phyloP scores from a whole-genome alignment of 2,329 filamentous ascomycete genomes.

The Coniochaeta sp. region DNA sequence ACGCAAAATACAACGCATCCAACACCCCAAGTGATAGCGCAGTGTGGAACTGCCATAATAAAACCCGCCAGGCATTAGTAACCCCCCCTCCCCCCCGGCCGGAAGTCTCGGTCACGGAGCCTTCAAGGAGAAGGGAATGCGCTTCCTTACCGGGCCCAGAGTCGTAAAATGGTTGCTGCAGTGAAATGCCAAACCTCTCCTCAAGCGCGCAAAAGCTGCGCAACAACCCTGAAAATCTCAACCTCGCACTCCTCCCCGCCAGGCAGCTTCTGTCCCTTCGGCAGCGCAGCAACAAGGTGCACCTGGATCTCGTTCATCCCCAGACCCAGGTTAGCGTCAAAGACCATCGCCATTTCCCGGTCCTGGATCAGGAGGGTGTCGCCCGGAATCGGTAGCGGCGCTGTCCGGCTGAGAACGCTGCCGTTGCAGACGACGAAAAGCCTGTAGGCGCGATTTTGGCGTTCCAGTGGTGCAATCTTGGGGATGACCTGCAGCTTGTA shows the following conservation, averaged over 20 bases:
- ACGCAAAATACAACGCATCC: background rate
- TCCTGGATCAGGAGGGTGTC: conserved; percentile 40
- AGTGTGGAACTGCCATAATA: too few relatives aligned
- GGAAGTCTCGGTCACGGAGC: too few relatives aligned
- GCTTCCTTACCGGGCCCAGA: too few relatives aligned
- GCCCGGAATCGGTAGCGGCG: conserved; percentile 41
- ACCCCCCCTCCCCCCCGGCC: too few relatives aligned
- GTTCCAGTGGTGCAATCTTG: conserved; percentile 56
- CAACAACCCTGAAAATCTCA: conserved; percentile 71
- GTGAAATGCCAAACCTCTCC: background rate
- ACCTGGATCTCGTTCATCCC: conserved; percentile 76
- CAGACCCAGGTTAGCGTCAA: conserved; percentile 63
- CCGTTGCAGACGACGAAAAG: conserved; percentile 68
- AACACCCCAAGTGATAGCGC: background rate
- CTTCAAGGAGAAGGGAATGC: too few relatives aligned
- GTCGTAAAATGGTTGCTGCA: too few relatives aligned
- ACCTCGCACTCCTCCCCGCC: conserved; percentile 62
- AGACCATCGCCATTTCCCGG: conserved; percentile 53
- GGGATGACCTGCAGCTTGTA: conserved; percentile 66
- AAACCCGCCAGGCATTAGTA: too few relatives aligned
- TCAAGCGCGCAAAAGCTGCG: conserved; percentile 52
- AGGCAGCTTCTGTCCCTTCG: conserved; percentile 47
- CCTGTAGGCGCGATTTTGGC: conserved; percentile 61
- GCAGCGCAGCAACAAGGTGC: conserved; percentile 67
- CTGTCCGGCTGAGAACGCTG: conserved; percentile 45